Evolutionary conservation across 352 stramenopile genomes (phyloP).

Genomic region (Pythium dissotocum): DNA sequence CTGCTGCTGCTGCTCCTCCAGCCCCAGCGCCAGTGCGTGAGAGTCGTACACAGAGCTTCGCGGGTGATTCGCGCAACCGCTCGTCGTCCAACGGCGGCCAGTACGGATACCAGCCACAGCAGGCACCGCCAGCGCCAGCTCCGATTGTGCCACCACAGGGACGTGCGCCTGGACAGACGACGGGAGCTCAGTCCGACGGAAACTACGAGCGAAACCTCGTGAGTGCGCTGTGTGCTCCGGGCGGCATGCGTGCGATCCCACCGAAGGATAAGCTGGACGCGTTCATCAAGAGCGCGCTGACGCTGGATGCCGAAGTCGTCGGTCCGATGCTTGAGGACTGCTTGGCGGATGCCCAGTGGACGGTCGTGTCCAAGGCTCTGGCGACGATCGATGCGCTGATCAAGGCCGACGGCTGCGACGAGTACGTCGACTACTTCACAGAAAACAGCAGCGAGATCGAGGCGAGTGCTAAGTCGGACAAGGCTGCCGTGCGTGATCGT

Average conservation of each 20-base stretch:
- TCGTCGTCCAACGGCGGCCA: slow-evolving; percentile 33
- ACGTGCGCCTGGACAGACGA: slow-evolving; percentile 51
- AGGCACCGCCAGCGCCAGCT: slow-evolving; percentile 15
- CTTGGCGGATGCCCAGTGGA: slow-evolving; percentile 89
- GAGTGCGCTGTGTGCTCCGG: slow-evolving; percentile 89
- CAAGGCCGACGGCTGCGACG: slow-evolving; percentile 77
- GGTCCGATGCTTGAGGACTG: slow-evolving; percentile 93
- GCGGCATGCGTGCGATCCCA: slow-evolving; percentile 93
- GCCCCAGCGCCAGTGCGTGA: slow-evolving; percentile 33
- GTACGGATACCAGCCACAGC: slow-evolving; percentile 53
- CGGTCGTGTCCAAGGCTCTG: slow-evolving; percentile 92
- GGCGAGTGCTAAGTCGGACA: slow-evolving; percentile 69
- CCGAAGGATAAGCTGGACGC: slow-evolving; percentile 93
- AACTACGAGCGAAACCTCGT: slow-evolving; percentile 94
- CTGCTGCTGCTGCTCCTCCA: slow-evolving; percentile 23
- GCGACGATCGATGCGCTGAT: slow-evolving; percentile 92
- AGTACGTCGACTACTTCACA: slow-evolving; percentile 84
- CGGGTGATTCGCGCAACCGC: slow-evolving; percentile 27
- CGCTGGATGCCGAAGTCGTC: slow-evolving; percentile 92
- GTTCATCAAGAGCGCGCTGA: slow-evolving; percentile 90
- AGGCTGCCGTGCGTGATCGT: slow-evolving; percentile 73
- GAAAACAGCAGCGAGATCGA: slow-evolving; percentile 83
- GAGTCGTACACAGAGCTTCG: slow-evolving; percentile 50
- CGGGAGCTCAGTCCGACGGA: slow-evolving; percentile 80
- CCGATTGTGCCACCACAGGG: slow-evolving; percentile 1